Conservation (phyloP, 2,329 filamentous ascomycete genomes). For the Arthrobotrys iridis region DNA sequence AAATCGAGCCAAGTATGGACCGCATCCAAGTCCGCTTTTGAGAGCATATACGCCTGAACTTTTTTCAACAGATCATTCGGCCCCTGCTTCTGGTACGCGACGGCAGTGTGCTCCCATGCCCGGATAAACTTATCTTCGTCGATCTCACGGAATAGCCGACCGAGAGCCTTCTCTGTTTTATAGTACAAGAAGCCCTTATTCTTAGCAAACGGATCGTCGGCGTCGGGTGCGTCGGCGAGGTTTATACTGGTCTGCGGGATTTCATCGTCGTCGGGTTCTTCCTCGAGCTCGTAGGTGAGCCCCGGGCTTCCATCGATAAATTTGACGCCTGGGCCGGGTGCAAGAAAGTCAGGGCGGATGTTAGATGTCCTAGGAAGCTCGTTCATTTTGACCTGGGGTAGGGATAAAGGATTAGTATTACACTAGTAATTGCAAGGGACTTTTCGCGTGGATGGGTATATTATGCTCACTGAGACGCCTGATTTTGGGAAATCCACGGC, state of each 20-base stretch:
- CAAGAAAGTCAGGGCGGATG: slow-evolving; percentile 57
- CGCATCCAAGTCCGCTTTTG: slow-evolving; percentile 59
- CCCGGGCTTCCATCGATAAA: slow-evolving; percentile 12
- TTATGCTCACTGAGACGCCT: slow-evolving; percentile 67
- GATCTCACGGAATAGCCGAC: slow-evolving; percentile 75
- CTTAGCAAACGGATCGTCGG: slow-evolving; percentile 33
- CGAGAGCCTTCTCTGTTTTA: slow-evolving; percentile 73
- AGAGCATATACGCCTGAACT: slow-evolving; percentile 63
- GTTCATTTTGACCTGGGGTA: slow-evolving; percentile 49
- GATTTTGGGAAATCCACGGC: slow-evolving; percentile 82
- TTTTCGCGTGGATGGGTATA: slow-evolving; percentile 17
- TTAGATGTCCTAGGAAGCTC: slow-evolving; percentile 47
- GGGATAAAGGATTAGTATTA: no score
- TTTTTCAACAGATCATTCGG: slow-evolving; percentile 56
- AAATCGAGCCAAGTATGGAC: slow-evolving; percentile 61
- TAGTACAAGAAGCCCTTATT: slow-evolving; percentile 67
- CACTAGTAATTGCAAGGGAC: no score
- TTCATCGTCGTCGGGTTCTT: slow-evolving; percentile 62
- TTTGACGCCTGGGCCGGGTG: slow-evolving; percentile 55
- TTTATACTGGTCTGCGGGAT: slow-evolving; percentile 60
- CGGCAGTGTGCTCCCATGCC: slow-evolving; percentile 52
- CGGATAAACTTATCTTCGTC: slow-evolving; percentile 74
- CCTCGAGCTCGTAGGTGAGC: slow-evolving; percentile 60
- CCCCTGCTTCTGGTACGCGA: slow-evolving; percentile 17
- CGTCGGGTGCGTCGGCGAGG: not conserved